Evolutionary conservation across 2,329 filamentous ascomycete species (phyloP).

Genomic region (Neurospora sp.): DNA sequence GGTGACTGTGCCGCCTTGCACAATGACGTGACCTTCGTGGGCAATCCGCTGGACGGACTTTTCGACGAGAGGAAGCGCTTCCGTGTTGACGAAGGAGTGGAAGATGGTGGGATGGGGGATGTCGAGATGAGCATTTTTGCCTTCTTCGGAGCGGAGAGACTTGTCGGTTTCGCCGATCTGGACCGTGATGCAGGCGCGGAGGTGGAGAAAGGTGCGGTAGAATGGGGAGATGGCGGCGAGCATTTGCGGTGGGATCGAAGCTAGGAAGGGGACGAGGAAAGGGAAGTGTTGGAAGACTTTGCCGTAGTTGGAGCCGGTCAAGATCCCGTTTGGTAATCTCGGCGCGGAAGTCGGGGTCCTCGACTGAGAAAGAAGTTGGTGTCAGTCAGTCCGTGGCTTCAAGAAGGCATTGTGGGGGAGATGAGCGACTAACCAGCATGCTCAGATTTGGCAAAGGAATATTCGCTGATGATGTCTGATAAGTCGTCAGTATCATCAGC

Average conservation of each 20-base stretch:
- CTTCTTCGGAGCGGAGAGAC: slow-evolving; percentile 21
- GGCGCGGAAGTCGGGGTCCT: slow-evolving; percentile 21
- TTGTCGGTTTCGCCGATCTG: slow-evolving; percentile 25
- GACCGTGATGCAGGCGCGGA: slow-evolving; percentile 26
- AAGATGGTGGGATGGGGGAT: slow-evolving; percentile 23
- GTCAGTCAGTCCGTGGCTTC: slow-evolving; percentile 8
- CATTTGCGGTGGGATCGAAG: slow-evolving; percentile 26
- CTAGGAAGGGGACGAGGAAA: slow-evolving; percentile 25
- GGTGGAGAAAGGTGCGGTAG: slow-evolving; percentile 30
- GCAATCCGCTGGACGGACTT: slow-evolving; percentile 20
- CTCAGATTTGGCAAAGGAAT: slow-evolving; percentile 25
- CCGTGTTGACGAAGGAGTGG: slow-evolving; percentile 19
- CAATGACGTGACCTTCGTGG: slow-evolving; percentile 22
- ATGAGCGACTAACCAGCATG: slow-evolving; percentile 2
- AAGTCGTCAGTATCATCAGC: slow-evolving; percentile 1
- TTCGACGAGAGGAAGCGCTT: slow-evolving; percentile 20
- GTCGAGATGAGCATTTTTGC: slow-evolving; percentile 25
- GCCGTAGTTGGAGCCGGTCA: slow-evolving; percentile 27
- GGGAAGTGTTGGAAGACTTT: slow-evolving; percentile 27
- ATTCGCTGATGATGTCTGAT: slow-evolving; percentile 27
- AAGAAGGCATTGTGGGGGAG: not conserved
- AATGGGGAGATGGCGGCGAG: slow-evolving; percentile 22
- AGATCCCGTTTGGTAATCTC: slow-evolving; percentile 26
- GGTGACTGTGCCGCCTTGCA: slow-evolving; percentile 20
- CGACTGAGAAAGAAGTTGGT: slow-evolving; percentile 22